Conservation (phyloP, 169 alveolate genomes). For the Cryptosporidium felis region DNA sequence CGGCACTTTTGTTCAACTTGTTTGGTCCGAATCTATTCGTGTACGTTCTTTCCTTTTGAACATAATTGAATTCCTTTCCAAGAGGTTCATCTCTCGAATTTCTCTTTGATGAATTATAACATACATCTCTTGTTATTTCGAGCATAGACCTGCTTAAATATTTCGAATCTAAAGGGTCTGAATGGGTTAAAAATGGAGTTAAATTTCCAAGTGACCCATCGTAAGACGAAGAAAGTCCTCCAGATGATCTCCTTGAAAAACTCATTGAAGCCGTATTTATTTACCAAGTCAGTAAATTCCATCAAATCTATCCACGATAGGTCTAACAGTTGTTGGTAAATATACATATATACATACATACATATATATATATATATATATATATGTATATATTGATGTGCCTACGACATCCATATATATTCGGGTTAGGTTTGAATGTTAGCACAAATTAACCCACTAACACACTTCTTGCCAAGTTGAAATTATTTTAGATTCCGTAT, state of each 20-base stretch:
- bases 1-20: too few relatives aligned
- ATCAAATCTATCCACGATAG: too few relatives aligned
- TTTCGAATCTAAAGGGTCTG: constrained; percentile 66
- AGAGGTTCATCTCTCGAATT: neutral
- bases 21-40: neutral
- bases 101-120: constrained; percentile 16
- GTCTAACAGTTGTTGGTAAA: too few relatives aligned
- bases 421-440: neutral
- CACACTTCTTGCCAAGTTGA: constrained; percentile 69
- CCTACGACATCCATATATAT: neutral
- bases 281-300: neutral
- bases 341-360: too few relatives aligned
- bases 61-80: constrained; percentile 41
- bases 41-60: constrained; percentile 6
- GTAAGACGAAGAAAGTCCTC: constrained; percentile 67
- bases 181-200: constrained; percentile 64
- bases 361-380: neutral
- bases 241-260: constrained; percentile 70
- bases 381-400: neutral
- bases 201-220: constrained; percentile 69
- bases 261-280: constrained; percentile 52
- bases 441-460: neutral
- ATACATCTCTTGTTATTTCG: constrained; percentile 64
- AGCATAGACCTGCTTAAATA: constrained; percentile 70
- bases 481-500: constrained; percentile 67